These are phyloP conservation scores for Aspergillus quadrilineatus DNA, from an alignment of 2,329 filamentous ascomycete species.

Conservation along the genomic window DNA sequence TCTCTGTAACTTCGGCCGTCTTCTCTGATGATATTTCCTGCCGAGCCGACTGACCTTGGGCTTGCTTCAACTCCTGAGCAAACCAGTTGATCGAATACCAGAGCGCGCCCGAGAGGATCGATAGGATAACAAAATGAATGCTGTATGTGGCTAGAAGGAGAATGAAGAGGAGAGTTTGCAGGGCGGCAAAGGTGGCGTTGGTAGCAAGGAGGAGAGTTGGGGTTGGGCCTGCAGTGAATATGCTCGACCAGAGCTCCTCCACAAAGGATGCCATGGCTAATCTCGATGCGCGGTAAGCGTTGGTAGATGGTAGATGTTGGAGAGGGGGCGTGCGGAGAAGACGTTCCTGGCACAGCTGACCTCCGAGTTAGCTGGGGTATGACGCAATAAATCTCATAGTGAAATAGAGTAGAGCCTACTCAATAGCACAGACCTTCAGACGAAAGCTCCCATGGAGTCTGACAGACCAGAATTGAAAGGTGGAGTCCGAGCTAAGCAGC, in stretches of 20 bases:
- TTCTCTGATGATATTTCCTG: slow-evolving; percentile 45
- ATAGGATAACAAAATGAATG: slow-evolving; percentile 84
- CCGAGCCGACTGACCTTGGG: slow-evolving; percentile 50
- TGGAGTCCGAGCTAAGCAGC: neutral
- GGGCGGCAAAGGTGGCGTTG: slow-evolving; percentile 80
- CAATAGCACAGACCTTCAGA: neutral
- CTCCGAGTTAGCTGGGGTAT: neutral
- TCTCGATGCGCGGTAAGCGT: neutral
- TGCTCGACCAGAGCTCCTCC: slow-evolving; percentile 79
- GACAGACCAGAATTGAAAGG: neutral
- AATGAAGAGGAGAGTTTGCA: slow-evolving; percentile 73
- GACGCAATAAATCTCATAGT: neutral
- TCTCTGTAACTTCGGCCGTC: slow-evolving; percentile 26
- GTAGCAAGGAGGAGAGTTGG: slow-evolving; percentile 85
- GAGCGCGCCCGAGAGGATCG: slow-evolving; percentile 72
- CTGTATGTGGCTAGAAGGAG: slow-evolving; percentile 81
- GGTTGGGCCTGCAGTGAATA: slow-evolving; percentile 90
- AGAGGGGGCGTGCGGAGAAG: neutral
- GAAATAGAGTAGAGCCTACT: neutral
- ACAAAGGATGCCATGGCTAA: slow-evolving; percentile 55
- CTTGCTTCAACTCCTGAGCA: slow-evolving; percentile 62
- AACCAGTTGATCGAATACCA: slow-evolving; percentile 99
- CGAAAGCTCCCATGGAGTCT: neutral
- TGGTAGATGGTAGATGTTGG: neutral
- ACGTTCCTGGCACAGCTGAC: neutral